Evolutionary conservation across 306 rosid species (phyloP), one percentile per base, ranked within the genome.

Genomic region (Cucurbita argyrosperma): DNA sequence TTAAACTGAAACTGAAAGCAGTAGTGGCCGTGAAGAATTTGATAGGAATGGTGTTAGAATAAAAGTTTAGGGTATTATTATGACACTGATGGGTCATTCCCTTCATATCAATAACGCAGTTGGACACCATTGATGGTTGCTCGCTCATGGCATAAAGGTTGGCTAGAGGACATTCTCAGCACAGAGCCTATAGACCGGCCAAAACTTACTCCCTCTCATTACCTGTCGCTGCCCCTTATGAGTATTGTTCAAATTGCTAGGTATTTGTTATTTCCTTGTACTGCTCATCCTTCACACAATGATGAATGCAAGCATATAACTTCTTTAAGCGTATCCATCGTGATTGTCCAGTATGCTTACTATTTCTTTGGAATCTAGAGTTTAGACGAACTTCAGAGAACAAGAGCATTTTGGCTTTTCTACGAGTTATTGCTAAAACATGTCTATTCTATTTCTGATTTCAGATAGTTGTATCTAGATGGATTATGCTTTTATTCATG

Each of bases 101-200:
- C 6, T 51, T 15, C 56, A 51, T 5, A 51, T 52, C 21, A 52
- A 52, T 16, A 16, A 52, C 56, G n/a, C 82, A 93, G 98, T 73
- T 90, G 90, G 96, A 91, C 86, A 8, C 95, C 99, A 62, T 80
- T 87, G 88, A 87, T 80, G 97, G 96, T 94, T 60, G 96, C 99
- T 76, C 91, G 86, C 19, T 91, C 97, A 0, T 94, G 99, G 99
- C 76, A 89, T 78, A 89, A 88, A 88, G 80, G 78, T 74, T 79
- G 88, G 85, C 95, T 94, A 9, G 96, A 94, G 84, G 92, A 94
- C 54, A 80, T 87, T 75, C 85, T 94, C 64, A 86, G 81, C 83
- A 19, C 81, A 6, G 88, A 86, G 74, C 89, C 86, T 67, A 84
- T 69, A 37, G 84, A 74, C 54, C 78, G 58, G 78, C 55, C 84